Percentiles rank a stretch among this genome's conserved stretches.
These are phyloP conservation scores for Mycocalia duriaeana DNA, from an alignment of 1,284 basidiomycete genomes.

Conservation along the genomic window DNA sequence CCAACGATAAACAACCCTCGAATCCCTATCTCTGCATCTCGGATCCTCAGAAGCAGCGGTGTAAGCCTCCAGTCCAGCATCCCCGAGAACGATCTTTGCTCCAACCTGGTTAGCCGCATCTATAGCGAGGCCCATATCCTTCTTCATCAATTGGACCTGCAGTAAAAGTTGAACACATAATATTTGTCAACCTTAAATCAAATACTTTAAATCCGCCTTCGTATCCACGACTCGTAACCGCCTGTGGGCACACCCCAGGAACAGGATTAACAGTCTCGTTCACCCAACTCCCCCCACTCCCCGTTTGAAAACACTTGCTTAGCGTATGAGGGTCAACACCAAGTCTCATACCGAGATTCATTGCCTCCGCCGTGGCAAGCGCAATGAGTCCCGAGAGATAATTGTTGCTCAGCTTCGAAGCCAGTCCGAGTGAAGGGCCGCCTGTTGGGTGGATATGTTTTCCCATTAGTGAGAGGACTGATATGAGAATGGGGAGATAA, in stretches of 20 bases:
- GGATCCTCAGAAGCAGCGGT: constrained; percentile 32
- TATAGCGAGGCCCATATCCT: constrained; percentile 33
- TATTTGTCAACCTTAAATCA: background rate
- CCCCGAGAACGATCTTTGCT: constrained; percentile 31
- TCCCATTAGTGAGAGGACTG: constrained; percentile 30
- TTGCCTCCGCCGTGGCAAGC: constrained; percentile 35
- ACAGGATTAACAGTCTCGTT: constrained; percentile 37
- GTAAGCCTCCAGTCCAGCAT: constrained; percentile 32
- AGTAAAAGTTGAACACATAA: background rate
- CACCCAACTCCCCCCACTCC: constrained; percentile 34
- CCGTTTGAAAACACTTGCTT: constrained; percentile 30
- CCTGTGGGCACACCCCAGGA: constrained; percentile 35
- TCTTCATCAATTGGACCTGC: constrained; percentile 37
- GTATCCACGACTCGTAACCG: constrained; percentile 35
- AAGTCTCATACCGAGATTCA: constrained; percentile 38
- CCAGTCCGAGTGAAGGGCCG: constrained; percentile 32
- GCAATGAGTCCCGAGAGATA: constrained; percentile 36
- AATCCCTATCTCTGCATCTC: constrained; percentile 28
- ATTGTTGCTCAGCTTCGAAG: constrained; percentile 37
- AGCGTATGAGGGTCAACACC: constrained; percentile 33
- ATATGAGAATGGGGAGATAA: constrained; percentile 23
- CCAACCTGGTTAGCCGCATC: constrained; percentile 29
- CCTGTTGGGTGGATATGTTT: constrained; percentile 29
- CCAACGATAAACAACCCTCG: constrained; percentile 34
- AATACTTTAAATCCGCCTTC: constrained; percentile 35